A percentile compares a stretch with the other conserved stretches of the same genome.
phyloP scores from a whole-genome alignment of 331 rosid genomes.

The Prunus yedoensis region DNA sequence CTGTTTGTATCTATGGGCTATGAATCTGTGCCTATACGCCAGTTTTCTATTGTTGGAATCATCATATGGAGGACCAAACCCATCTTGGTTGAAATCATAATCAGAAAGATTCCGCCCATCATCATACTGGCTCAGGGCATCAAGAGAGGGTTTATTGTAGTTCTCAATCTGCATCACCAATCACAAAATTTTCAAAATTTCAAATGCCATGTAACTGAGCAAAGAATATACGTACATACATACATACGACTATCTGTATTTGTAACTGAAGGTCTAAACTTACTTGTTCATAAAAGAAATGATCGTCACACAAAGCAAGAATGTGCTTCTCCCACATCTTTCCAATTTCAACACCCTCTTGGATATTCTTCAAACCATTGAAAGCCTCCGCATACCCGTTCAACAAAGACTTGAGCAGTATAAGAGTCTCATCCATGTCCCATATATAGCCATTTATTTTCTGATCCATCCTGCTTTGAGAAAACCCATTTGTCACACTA shows the following conservation, averaged over 20 bases:
- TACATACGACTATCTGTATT: neutral
- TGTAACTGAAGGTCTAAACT: conserved; percentile 26
- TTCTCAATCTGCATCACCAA: conserved; percentile 69
- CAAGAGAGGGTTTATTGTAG: conserved; percentile 73
- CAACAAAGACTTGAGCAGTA: conserved; percentile 81
- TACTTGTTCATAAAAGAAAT: conserved; percentile 86
- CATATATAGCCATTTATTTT: conserved; percentile 65
- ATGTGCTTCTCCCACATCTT: conserved; percentile 86
- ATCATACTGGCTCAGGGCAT: conserved; percentile 55
- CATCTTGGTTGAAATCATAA: conserved; percentile 78
- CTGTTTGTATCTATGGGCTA: conserved; percentile 63
- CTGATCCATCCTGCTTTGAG: conserved; percentile 27
- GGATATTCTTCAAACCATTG: conserved; percentile 62
- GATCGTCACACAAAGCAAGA: conserved; percentile 69
- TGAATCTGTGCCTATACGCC: conserved; percentile 78
- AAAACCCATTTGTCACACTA: conserved; percentile 21
- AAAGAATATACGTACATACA: neutral
- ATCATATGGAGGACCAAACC: conserved; percentile 52
- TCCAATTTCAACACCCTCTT: conserved; percentile 75
- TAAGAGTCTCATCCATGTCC: conserved; percentile 99
- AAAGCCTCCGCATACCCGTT: conserved; percentile 74
- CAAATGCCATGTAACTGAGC: neutral
- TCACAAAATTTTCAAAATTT: conserved; percentile 5
- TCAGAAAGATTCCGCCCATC: conserved; percentile 76
- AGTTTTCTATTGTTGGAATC: conserved; percentile 70